phyloP scores from a whole-genome alignment of 2,329 filamentous ascomycete genomes.

The Colletotrichum chlorophyti region DNA sequence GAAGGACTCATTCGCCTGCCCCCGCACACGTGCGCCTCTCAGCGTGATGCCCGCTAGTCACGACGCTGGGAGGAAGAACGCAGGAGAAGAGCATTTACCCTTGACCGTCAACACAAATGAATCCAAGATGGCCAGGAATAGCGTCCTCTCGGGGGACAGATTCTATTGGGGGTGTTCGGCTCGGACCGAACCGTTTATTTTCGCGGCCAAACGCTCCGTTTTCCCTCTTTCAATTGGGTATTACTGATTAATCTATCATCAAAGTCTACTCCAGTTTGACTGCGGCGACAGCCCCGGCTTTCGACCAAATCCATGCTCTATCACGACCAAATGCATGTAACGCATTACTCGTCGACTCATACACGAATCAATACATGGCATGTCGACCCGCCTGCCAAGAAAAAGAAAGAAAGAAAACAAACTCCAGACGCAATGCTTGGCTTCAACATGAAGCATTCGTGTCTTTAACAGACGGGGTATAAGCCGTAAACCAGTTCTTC shows the following conservation, averaged over 20 bases:
- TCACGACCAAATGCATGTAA: background rate
- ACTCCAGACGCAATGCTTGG: slow-evolving; percentile 15
- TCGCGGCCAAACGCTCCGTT: background rate
- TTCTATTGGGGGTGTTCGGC: no score
- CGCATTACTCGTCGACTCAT: background rate
- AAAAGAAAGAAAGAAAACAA: no score
- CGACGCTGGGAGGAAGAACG: no score
- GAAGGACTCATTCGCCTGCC: no score
- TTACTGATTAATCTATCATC: slow-evolving; percentile 7
- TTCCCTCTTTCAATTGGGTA: background rate
- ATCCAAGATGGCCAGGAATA: no score
- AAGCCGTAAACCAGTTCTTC: slow-evolving; percentile 15
- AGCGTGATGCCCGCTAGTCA: no score
- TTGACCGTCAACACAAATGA: no score
- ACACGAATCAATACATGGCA: background rate
- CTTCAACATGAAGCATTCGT: slow-evolving; percentile 1
- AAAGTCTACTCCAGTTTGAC: no score
- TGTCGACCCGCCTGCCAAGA: background rate
- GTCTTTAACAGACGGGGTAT: slow-evolving; percentile 20
- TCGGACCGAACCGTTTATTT: background rate
- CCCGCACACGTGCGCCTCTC: no score
- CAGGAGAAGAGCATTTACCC: no score
- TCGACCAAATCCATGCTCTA: background rate
- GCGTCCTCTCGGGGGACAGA: no score
- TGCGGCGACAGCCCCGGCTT: no score